Percentiles rank a stretch among this genome's conserved stretches.
Evolutionary conservation across 192 early-diverging fungal genomes (phyloP).

Genomic region (Coemansia sp.): DNA sequence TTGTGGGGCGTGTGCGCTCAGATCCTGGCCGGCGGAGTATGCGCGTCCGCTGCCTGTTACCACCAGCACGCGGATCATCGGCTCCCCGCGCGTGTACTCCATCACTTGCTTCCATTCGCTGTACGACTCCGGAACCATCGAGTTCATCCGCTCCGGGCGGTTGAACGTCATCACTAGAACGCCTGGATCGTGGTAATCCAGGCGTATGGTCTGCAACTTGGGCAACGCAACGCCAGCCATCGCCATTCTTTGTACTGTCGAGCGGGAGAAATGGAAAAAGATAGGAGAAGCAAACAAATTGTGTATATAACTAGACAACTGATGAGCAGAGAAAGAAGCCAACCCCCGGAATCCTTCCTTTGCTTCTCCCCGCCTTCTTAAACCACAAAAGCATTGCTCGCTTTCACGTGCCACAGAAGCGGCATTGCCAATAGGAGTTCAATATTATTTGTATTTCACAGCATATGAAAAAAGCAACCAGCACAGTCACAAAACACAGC

Average conservation of each 20-base stretch:
- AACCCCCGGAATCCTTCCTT: too few species aligned
- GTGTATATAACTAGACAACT: neutral
- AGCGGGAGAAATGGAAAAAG: neutral
- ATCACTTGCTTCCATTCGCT: constrained; percentile 64
- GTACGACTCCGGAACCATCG: constrained; percentile 59
- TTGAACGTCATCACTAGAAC: constrained; percentile 67
- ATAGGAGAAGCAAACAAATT: neutral
- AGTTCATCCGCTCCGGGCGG: constrained; percentile 62
- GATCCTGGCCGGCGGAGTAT: constrained; percentile 66
- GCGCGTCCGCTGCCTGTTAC: constrained; percentile 68
- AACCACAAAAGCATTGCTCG: too few species aligned
- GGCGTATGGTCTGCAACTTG: constrained; percentile 10
- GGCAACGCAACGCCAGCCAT: constrained; percentile 7
- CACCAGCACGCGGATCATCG: constrained; percentile 58
- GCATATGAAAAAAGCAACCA: neutral
- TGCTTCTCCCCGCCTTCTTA: too few species aligned
- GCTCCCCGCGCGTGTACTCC: constrained; percentile 49
- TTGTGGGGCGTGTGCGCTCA: constrained; percentile 20
- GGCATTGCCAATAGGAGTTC: neutral
- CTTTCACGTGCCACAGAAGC: neutral
- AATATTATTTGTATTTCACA: neutral
- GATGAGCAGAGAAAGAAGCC: neutral
- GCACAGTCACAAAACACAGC: neutral
- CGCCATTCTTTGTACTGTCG: neutral
- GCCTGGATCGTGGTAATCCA: constrained; percentile 44